These are phyloP conservation scores for Globisporangium acanthophoron DNA, from an alignment of 352 stramenopile genomes.

Conservation along the genomic window DNA sequence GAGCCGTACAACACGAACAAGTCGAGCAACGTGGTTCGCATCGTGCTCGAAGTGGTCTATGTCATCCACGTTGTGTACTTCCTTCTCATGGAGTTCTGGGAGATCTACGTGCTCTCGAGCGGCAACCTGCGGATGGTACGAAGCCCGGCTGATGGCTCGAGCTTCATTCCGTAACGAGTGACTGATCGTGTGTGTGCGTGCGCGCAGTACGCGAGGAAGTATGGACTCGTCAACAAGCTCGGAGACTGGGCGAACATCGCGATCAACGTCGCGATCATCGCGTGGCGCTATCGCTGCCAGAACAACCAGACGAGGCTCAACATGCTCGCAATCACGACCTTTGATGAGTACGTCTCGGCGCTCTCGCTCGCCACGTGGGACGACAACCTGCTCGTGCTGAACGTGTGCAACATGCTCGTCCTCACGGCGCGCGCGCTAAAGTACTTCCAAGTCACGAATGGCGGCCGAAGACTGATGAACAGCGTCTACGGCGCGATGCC, in stretches of 20 bases:
- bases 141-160: not conserved
- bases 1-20: slow-evolving; percentile 62
- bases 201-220: slow-evolving; percentile 50
- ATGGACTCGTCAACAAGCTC: slow-evolving; percentile 60
- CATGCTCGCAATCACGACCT: slow-evolving; percentile 42
- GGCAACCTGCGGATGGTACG: slow-evolving; percentile 39
- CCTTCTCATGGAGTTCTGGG: slow-evolving; percentile 53
- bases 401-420: slow-evolving; percentile 59
- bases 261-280: slow-evolving; percentile 47
- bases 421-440: slow-evolving; percentile 52
- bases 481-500: slow-evolving; percentile 64
- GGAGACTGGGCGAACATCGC: slow-evolving; percentile 63
- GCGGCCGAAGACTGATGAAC: slow-evolving; percentile 44
- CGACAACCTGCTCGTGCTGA: slow-evolving; percentile 53
- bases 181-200: not conserved
- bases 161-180: not conserved
- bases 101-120: slow-evolving; percentile 54
- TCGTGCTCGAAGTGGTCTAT: slow-evolving; percentile 41
- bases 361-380: slow-evolving; percentile 47
- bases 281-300: slow-evolving; percentile 56
- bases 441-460: slow-evolving; percentile 68
- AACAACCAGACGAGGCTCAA: slow-evolving; percentile 23
- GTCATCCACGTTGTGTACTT: slow-evolving; percentile 54
- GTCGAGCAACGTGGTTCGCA: slow-evolving; percentile 36
- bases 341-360: slow-evolving; percentile 57